Base-by-base conservation (phyloP, 2,329 filamentous ascomycete species). In the Aurifilum marmelostoma region DNA sequence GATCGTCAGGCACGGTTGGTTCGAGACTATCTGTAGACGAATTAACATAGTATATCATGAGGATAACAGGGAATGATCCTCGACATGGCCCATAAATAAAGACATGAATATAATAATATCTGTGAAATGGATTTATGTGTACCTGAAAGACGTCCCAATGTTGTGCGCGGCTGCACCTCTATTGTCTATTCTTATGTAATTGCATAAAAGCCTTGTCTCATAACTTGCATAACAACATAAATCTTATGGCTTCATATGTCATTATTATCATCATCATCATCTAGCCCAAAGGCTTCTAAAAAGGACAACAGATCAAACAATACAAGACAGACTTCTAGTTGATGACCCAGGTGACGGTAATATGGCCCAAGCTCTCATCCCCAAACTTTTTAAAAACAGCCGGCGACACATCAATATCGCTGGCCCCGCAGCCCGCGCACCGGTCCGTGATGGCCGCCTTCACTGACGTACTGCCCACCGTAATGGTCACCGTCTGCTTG, bases 381-480 rank as follows among this genome's bases (percentile, higher is more conserved):
- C 64, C 67, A 21, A 65, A 67, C 41, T 63, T 32, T 8, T 47
- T 59, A 32, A 69, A 69, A 3, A 69, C 67, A 2, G 64, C 67
- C 1, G 67, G 67, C 18, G 67, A 69, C 18, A 69, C 67, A 27
- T 69, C 67, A 8, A 69, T 67, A 29, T 69, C 59, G 9, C 12
- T 39, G 1, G 61, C 37, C 12, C 58, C 64, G 27, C 67, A 69
- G 6, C 64, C 65, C 47, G 62, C 62, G 52, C 67, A 69, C 60
- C 62, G 43, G 59, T 69, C 67, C 60, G 14, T 52, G 50, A 69
- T 59, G n/a, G 64, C 64, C 11, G 67, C 67, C 18, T 41, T 67
- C 29, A 69, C 62, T 21, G 67, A 67, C 67, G 66, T 67, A 32
- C 64, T 59, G 59, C 54, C 54, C 43, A 43, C 61, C 9, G 34